Conservation (phyloP, 1,284 basidiomycete species). For the Apiotrichum veenhuisii region DNA sequence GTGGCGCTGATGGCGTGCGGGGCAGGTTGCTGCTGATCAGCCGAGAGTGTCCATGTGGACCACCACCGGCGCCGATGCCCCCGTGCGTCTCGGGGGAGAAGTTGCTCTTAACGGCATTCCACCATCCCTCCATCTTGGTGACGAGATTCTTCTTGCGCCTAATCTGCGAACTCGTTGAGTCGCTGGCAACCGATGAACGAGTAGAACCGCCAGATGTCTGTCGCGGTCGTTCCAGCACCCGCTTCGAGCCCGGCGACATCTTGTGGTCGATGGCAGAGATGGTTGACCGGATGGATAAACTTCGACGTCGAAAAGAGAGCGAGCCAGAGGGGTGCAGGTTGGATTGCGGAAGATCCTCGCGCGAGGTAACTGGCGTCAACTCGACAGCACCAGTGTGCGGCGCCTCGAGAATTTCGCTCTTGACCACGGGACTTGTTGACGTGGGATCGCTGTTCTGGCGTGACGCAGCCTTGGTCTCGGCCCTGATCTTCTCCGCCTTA, state of each 20-base stretch:
- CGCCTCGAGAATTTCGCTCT: background rate
- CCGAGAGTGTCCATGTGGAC: constrained; percentile 12
- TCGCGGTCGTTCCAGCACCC: constrained; percentile 28
- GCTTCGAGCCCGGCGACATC: constrained; percentile 25
- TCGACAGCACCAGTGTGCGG: background rate
- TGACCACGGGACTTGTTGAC: background rate
- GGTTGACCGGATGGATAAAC: constrained; percentile 37
- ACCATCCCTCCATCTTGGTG: constrained; percentile 53
- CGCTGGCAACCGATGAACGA: constrained; percentile 5
- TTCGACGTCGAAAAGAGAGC: constrained; percentile 21
- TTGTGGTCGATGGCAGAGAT: constrained; percentile 36
- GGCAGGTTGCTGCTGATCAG: constrained; percentile 13
- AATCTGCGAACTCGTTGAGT: constrained; percentile 6
- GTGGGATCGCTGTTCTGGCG: background rate
- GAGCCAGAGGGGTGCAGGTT: background rate
- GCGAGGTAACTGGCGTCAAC: constrained; percentile 28
- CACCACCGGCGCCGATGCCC: constrained; percentile 9
- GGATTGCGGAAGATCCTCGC: constrained; percentile 23
- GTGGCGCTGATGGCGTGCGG: constrained; percentile 37
- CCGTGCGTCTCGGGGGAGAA: constrained; percentile 36
- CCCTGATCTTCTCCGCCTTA: constrained; percentile 56
- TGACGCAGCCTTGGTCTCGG: constrained; percentile 37
- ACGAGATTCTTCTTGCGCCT: constrained; percentile 49
- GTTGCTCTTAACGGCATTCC: constrained; percentile 51
- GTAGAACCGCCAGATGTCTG: constrained; percentile 36